Evolutionary conservation across 345 rosid genomes (phyloP), one percentile per base, ranked within the genome.

Genomic region (Populus tremula): DNA sequence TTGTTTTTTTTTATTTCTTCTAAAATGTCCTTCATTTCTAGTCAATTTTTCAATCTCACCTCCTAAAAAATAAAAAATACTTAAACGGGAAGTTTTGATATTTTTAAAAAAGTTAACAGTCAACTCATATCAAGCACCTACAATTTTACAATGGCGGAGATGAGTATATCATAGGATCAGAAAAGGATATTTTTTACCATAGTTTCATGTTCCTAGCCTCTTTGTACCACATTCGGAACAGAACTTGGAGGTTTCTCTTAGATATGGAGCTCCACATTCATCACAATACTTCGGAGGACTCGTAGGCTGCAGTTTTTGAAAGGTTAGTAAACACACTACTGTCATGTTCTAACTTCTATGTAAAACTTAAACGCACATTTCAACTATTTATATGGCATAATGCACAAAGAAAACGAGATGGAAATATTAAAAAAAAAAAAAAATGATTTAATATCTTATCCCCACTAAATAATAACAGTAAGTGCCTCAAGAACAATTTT

Each of bases 211-310:
- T 79, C 98, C 98, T 77, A 90, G 79, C 81, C 98, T 88, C 87
- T 94, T 94, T 36, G 88, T 73, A 13, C 98, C 98, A 63, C 98
- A 94, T 82, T 93, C 98, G 0, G 98, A 93, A 85, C 98, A 94
- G 87, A 90, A 94, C 79, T 94, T 93, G 36, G 97, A 94, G 62
- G 95, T 90, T 75, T 94, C 98, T 85, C 97, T 89, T 59, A 89
- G 23, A 78, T 93, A 95, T 45, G 86, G 90, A 29, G 93, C 87
- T 16, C 99, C 98, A 77, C 99, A 93, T 85, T 93, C 95, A 79
- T 93, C 97, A 62, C 97, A 94, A 74, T 79, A 94, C 79, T 93
- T 94, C 11, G 95, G 93, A 3, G 96, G 94, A 79, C 91, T 79
- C 5, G 88, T 69, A 13, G 90, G 89, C 93, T 91, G 87, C 74